phyloP scores from a whole-genome alignment of 2,329 filamentous ascomycete species.

The Dothistroma pini region DNA sequence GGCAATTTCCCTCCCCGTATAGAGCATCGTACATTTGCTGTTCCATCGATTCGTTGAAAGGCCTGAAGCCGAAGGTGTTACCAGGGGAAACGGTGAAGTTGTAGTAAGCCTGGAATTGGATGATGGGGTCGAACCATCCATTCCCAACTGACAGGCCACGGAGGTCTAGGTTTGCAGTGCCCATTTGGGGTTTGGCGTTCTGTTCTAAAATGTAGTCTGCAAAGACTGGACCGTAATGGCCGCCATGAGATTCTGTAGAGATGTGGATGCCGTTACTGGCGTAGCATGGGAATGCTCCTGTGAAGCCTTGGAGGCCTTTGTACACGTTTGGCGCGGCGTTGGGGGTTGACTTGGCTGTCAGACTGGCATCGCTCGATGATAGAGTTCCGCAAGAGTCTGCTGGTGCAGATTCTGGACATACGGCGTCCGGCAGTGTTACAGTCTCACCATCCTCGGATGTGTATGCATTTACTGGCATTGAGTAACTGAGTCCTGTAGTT shows the following conservation, averaged over 20 bases:
- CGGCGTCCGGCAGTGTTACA: constrained; percentile 30
- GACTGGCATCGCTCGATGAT: constrained; percentile 47
- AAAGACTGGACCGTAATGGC: constrained; percentile 29
- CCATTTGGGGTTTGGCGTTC: constrained; percentile 33
- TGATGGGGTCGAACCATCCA: constrained; percentile 55
- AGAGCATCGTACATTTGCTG: constrained; percentile 56
- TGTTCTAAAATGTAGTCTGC: constrained; percentile 29
- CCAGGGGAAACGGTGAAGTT: constrained; percentile 55
- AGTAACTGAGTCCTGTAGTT: constrained; percentile 57
- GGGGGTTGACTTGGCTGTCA: constrained; percentile 53
- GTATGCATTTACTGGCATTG: constrained; percentile 41
- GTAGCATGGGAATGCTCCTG: constrained; percentile 52
- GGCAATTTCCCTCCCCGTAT: constrained; percentile 59
- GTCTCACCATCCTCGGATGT: constrained; percentile 34
- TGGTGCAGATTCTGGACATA: constrained; percentile 19
- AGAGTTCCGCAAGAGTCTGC: constrained; percentile 51
- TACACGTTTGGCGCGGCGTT: constrained; percentile 57
- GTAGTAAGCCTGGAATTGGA: constrained; percentile 56
- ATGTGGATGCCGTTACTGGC: constrained; percentile 29
- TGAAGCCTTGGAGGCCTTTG: constrained; percentile 60
- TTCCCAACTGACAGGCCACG: constrained; percentile 43
- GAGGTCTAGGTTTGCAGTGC: constrained; percentile 30
- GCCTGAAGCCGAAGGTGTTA: constrained; percentile 54
- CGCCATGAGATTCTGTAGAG: constrained; percentile 28
- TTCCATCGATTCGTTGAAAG: constrained; percentile 49